Evolutionary conservation across 2,329 filamentous ascomycete species (phyloP).

Genomic region (Orbilia oligospora): DNA sequence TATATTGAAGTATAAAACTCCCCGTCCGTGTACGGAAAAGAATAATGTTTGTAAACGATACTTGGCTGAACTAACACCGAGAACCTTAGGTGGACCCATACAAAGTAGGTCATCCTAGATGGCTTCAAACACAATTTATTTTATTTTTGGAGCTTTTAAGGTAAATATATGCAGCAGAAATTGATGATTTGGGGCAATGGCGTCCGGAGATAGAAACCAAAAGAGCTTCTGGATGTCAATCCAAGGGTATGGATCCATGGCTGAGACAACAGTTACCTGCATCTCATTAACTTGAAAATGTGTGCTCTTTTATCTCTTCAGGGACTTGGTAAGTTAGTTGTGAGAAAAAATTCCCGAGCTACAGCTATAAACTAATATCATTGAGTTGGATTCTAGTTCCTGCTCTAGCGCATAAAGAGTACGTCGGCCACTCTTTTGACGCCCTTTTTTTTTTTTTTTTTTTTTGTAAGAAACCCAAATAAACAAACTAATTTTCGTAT

Average conservation of each 20-base stretch:
- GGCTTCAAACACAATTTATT: conserved; percentile 2
- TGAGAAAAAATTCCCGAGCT: conserved; percentile 67
- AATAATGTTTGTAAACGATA: background rate
- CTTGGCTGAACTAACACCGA: conserved; percentile 45
- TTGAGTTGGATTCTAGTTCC: conserved; percentile 72
- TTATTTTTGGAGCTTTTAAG: conserved; percentile 11
- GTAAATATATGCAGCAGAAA: background rate
- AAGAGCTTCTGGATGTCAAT: conserved; percentile 80
- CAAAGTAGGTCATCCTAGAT: conserved; percentile 64
- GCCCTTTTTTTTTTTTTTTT: background rate
- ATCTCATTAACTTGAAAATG: conserved; percentile 37
- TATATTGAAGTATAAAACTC: conserved; percentile 76
- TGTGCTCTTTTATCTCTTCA: conserved; percentile 21
- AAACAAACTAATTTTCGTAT: conserved; percentile 25
- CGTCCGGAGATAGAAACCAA: conserved; percentile 72
- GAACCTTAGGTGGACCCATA: conserved; percentile 76
- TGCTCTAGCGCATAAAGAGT: conserved; percentile 77
- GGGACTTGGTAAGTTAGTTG: conserved; percentile 52
- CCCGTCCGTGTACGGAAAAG: conserved; percentile 29
- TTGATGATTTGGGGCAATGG: conserved; percentile 39
- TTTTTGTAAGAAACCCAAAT: too few species aligned
- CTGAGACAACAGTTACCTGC: conserved; percentile 36
- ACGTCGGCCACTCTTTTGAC: conserved; percentile 20
- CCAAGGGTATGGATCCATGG: conserved; percentile 69
- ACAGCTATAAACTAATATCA: conserved; percentile 34